Base-by-base conservation (phyloP, 768 basidiomycete genomes). In the Collybiopsis luxurians region DNA sequence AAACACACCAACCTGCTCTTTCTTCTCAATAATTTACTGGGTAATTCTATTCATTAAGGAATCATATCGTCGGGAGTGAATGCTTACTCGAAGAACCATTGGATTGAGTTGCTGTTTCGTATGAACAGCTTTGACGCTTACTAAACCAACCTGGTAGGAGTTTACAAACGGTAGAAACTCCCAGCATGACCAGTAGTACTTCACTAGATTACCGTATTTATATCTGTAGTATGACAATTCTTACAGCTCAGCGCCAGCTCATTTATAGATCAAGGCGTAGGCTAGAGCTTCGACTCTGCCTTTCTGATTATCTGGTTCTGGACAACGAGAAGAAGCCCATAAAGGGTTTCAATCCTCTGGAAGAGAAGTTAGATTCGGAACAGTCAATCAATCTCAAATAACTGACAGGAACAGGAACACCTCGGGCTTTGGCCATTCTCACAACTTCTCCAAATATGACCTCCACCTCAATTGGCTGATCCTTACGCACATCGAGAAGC, bases 381-480 rank as follows among this genome's bases (percentile, higher is more conserved):
- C 38, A n/a, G 47, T 30, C 45, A 15, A 12, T 30, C 21, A 43
- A 39, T 52, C n/a, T 19, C 19, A n/a, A 54, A 6, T 11, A n/a
- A 67, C 80, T 70, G 62, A 85, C 84, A 28, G 84, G 84, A 34
- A 83, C 66, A 12, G 73, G 66, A 3, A 85, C 75, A 9, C 72
- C 70, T 23, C 66, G 63, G 47, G 73, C 70, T 61, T 69, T 73
- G 0, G 79, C 85, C 71, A 83, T 71, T 42, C 81, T 67, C 21
- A 86, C 80, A 2, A 86, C 78, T 58, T 85, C 79, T 0, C 87
- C 86, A 3, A 87, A 57, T 40, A 88, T 83, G 12, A 79, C 83
- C 64, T 88, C 86, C 1, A 88, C 79, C 69, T 89, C 87, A 58
- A 87, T 79, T 38, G 87, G 84, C 53, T 73, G 73, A 2, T 77